Evolutionary conservation across 139 green algal genomes (phyloP).

Genomic region (Tetraselmis chui): DNA sequence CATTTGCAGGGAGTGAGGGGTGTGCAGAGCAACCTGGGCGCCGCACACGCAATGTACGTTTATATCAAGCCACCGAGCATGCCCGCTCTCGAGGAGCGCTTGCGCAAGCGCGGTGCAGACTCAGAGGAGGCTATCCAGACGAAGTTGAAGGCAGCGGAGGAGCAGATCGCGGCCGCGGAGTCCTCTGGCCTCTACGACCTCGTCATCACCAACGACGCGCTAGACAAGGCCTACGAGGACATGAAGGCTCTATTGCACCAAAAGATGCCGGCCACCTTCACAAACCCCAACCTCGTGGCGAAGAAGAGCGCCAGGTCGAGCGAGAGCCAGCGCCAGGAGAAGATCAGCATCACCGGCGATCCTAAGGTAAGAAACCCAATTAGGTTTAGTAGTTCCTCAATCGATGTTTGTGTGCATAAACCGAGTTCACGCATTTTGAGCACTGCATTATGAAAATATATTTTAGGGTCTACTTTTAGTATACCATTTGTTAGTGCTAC

Average conservation of each 20-base stretch:
- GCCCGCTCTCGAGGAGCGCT: conserved; percentile 63
- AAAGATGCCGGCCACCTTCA: background rate
- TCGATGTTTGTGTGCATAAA: no score
- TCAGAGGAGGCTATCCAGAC: conserved; percentile 64
- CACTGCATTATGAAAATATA: no score
- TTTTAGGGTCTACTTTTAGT: no score
- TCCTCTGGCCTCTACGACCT: conserved; percentile 58
- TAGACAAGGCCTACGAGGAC: conserved; percentile 43
- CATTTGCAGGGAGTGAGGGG: background rate
- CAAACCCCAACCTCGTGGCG: background rate
- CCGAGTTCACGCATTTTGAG: no score
- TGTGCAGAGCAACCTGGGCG: conserved; percentile 27
- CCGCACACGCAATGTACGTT: conserved; percentile 62
- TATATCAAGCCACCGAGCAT: conserved; percentile 72
- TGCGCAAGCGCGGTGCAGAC: conserved; percentile 74
- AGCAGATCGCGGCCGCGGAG: conserved; percentile 43
- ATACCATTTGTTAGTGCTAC: no score
- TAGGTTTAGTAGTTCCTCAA: no score
- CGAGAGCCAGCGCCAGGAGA: background rate
- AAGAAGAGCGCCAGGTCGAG: background rate
- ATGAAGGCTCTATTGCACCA: background rate
- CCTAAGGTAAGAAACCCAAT: no score
- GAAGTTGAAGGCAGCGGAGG: conserved; percentile 46
- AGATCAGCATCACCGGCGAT: background rate
- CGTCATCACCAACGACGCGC: conserved; percentile 62